Evolutionary conservation across 2,329 filamentous ascomycete species (phyloP).

Genomic region (Aspergillus pseudoglaucus): DNA sequence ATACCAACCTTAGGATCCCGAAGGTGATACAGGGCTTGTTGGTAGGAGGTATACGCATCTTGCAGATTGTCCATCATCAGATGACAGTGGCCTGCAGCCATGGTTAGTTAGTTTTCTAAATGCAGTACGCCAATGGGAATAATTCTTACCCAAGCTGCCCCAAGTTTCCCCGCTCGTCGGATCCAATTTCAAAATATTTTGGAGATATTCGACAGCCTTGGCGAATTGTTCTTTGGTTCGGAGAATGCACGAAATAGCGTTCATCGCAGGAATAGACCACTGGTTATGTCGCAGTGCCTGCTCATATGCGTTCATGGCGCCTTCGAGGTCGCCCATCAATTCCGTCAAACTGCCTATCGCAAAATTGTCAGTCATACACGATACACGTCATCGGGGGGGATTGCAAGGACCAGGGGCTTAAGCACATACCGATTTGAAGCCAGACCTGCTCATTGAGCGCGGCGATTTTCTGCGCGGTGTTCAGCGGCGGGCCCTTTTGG

Average conservation of each 20-base stretch:
- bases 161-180: slow-evolving; percentile 87
- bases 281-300: slow-evolving; percentile 80
- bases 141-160: slow-evolving; percentile 75
- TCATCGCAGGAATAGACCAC: slow-evolving; percentile 86
- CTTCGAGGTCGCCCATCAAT: slow-evolving; percentile 78
- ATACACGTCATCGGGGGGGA: not conserved
- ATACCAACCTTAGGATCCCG: slow-evolving; percentile 76
- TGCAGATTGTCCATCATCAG: slow-evolving; percentile 98
- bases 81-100: slow-evolving; percentile 75
- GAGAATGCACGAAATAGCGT: slow-evolving; percentile 84
- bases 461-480: slow-evolving; percentile 67
- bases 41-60: slow-evolving; percentile 93
- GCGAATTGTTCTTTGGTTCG: slow-evolving; percentile 89
- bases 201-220: slow-evolving; percentile 87
- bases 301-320: slow-evolving; percentile 85
- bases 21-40: slow-evolving; percentile 88
- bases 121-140: not conserved
- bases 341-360: slow-evolving; percentile 72
- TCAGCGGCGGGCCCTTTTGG: slow-evolving; percentile 53
- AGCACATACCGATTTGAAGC: slow-evolving; percentile 76
- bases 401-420: not conserved
- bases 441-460: slow-evolving; percentile 81
- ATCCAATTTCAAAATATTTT: slow-evolving; percentile 86
- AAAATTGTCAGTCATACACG: slow-evolving; percentile 10
- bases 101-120: slow-evolving; percentile 8